phyloP scores from a whole-genome alignment of 345 rosid species.

The Raphanus raphanistrum region DNA sequence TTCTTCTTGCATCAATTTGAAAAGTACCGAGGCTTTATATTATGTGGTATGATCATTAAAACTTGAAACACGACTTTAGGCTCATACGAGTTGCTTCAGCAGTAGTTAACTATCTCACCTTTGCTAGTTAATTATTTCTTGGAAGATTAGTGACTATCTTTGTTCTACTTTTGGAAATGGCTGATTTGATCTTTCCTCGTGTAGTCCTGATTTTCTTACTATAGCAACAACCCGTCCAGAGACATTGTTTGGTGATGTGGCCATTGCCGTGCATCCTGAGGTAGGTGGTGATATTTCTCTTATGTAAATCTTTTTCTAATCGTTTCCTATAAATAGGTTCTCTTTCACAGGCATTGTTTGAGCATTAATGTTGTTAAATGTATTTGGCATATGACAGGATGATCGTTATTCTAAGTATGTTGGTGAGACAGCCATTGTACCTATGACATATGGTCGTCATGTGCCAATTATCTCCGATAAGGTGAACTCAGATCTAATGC shows the following conservation, averaged over 20 bases:
- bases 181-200: constrained; percentile 36
- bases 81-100: background rate
- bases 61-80: constrained; percentile 14
- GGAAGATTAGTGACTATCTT: constrained; percentile 9
- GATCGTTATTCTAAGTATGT: constrained; percentile 81
- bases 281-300: constrained; percentile 35
- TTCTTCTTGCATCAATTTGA: background rate
- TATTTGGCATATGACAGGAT: constrained; percentile 56
- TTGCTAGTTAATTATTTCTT: background rate
- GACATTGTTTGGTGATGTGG: constrained; percentile 96
- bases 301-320: background rate
- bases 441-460: constrained; percentile 97
- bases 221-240: constrained; percentile 97
- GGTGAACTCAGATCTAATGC: constrained; percentile 50
- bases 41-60: constrained; percentile 4
- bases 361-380: constrained; percentile 19
- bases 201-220: constrained; percentile 80
- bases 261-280: constrained; percentile 91
- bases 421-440: constrained; percentile 90
- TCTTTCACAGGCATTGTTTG: background rate
- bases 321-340: background rate
- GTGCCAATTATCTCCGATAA: constrained; percentile 86
- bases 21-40: constrained; percentile 4
- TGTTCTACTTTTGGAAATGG: constrained; percentile 7
- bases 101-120: constrained; percentile 6